These are phyloP conservation scores for Erodium maritimum DNA, from an alignment of 345 rosid genomes.

Conservation along the genomic window DNA sequence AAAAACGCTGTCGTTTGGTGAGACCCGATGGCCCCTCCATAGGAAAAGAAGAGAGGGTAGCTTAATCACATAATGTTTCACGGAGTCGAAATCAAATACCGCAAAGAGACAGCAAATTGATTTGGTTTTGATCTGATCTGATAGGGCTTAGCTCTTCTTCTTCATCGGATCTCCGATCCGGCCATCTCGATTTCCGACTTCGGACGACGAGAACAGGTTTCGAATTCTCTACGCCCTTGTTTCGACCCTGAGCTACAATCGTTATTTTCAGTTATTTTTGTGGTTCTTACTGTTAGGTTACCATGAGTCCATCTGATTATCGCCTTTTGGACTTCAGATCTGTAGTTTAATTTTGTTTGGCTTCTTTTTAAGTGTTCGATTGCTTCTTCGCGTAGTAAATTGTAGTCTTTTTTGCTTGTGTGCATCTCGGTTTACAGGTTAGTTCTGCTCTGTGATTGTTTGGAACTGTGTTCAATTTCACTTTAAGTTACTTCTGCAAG, in stretches of 20 bases:
- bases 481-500: neutral
- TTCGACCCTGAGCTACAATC: too few species aligned
- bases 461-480: neutral
- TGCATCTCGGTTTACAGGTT: too few species aligned
- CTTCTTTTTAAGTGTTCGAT: neutral
- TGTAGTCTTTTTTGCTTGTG: neutral
- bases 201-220: too few species aligned
- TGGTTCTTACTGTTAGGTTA: too few species aligned
- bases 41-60: neutral
- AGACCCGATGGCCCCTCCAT: neutral
- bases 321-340: too few species aligned
- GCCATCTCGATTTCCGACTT: neutral
- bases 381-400: neutral
- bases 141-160: neutral
- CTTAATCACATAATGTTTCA: neutral
- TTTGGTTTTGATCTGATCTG: neutral
- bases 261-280: too few species aligned
- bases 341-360: too few species aligned
- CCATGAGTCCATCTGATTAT: too few species aligned
- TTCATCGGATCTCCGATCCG: neutral
- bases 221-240: too few species aligned
- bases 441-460: neutral
- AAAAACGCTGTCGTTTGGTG: neutral
- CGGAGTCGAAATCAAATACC: neutral
- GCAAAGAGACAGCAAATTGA: neutral